Evolutionary conservation across 164 flowering plant genomes (phyloP), one percentile per base, ranked within the genome.

Genomic region (Berberis vulgaris): DNA sequence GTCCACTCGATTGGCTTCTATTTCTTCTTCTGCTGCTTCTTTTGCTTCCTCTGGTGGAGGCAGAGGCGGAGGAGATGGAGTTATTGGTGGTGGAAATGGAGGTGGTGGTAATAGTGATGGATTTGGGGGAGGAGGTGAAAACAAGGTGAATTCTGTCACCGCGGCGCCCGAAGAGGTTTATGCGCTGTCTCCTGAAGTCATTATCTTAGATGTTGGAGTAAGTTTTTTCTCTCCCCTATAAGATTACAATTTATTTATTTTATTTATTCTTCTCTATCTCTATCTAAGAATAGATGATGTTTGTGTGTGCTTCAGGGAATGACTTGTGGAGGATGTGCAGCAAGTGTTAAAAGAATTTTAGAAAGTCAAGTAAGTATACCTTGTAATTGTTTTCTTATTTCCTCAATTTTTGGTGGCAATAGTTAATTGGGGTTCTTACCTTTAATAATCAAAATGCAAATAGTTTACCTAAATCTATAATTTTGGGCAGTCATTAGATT

Each of bases 261-360:
- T 66, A 26, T 42, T 41, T 3, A 4, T 65, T 7, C 13, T 3
- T 58, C 42, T 58, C 49, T 47, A 4, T 26, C 49, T 59, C 39
- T 52, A 1, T 12, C 2, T 0, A 41, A 5, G 5, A 26, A 0
- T 2, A 7, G 12, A 10, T 42, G 7, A 52, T 47, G 5, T 4
- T 4, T 7, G 11, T 44, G 50, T 47, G 6, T 4, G 10, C 40
- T 62, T 60, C 61, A 92, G 98, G 96, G 96, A 65, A 92, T 92
- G 98, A 78, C 84, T 6, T 92, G 98, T 57, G 98, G 98, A 39
- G 96, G 98, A 60, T 91, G 98, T 72, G 87, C 95, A 2, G 92
- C 92, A 0, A 91, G 88, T 62, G 98, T 91, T 65, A 91, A 91
- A 72, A 77, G 87, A 65, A 89, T 89, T 59, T 72, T 91, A 9